Percentiles rank a stretch among this genome's conserved stretches.
Evolutionary conservation across 2,329 filamentous ascomycete species (phyloP).

Genomic region (Cryphonectria radicalis): DNA sequence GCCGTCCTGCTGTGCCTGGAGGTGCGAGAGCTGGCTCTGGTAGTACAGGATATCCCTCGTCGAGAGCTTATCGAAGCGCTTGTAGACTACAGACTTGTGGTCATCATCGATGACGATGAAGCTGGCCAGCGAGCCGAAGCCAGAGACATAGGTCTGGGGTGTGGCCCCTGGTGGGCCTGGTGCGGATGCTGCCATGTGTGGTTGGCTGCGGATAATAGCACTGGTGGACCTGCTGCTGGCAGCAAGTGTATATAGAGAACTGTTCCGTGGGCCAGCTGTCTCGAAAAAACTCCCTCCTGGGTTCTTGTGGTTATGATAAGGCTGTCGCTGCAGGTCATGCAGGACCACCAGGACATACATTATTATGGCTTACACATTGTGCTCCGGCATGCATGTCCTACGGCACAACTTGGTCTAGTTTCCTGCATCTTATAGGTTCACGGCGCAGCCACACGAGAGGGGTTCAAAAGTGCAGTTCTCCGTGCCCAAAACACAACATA

Average conservation of each 20-base stretch:
- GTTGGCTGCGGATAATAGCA: neutral
- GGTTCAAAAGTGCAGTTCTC: neutral
- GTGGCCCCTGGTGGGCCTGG: neutral
- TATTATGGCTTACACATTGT: neutral
- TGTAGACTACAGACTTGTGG: neutral
- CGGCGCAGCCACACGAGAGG: neutral
- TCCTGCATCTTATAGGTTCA: neutral
- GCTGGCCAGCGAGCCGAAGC: neutral
- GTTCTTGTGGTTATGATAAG: no score
- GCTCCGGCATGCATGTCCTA: neutral
- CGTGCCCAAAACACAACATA: neutral
- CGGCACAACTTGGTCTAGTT: no score
- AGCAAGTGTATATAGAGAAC: no score
- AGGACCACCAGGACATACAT: neutral
- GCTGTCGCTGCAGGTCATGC: no score
- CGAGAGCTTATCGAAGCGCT: no score
- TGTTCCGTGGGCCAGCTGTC: no score
- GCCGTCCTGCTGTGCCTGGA: neutral
- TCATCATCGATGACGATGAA: neutral
- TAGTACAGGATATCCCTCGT: neutral
- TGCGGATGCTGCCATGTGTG: neutral
- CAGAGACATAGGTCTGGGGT: neutral
- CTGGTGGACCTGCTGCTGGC: no score
- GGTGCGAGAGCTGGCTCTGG: neutral
- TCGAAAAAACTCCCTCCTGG: no score